Conservation (phyloP, 257 asterid species). For the Plectranthus barbatus region DNA sequence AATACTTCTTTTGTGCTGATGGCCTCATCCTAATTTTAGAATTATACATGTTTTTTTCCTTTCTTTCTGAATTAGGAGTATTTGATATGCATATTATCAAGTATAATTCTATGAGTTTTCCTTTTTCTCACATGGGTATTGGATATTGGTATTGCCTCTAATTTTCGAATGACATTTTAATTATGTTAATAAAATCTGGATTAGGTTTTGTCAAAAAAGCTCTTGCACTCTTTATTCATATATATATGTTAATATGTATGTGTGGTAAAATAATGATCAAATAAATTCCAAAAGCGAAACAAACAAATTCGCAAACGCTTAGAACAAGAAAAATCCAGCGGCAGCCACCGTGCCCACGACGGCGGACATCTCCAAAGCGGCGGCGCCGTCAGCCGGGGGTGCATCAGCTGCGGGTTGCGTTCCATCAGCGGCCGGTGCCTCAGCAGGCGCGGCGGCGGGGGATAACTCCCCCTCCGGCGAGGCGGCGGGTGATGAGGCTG, state of each 20-base stretch:
- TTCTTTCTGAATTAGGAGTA: too few relatives aligned
- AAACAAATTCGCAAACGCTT: not conserved
- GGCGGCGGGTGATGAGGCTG: slow-evolving; percentile 35
- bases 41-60: too few relatives aligned
- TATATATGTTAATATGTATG: too few relatives aligned
- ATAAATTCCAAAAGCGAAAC: not conserved
- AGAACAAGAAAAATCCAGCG: slow-evolving; percentile 48
- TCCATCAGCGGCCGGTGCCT: slow-evolving; percentile 2
- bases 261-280: not conserved
- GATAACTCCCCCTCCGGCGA: slow-evolving; percentile 44
- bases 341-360: slow-evolving; percentile 31
- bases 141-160: too few relatives aligned
- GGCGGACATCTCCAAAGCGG: slow-evolving; percentile 47
- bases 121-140: too few relatives aligned
- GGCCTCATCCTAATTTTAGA: too few relatives aligned
- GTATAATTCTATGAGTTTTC: too few relatives aligned
- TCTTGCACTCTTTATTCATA: slow-evolving; percentile 3
- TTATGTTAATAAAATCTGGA: too few relatives aligned
- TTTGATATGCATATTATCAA: too few relatives aligned
- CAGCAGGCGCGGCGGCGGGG: slow-evolving; percentile 15
- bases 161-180: too few relatives aligned
- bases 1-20: too few relatives aligned
- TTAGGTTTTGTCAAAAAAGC: too few relatives aligned
- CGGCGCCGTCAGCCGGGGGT: slow-evolving; percentile 19
- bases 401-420: slow-evolving; percentile 23